Evolutionary conservation across 1,284 basidiomycete genomes (phyloP).

Genomic region (Trichosporon sp.): DNA sequence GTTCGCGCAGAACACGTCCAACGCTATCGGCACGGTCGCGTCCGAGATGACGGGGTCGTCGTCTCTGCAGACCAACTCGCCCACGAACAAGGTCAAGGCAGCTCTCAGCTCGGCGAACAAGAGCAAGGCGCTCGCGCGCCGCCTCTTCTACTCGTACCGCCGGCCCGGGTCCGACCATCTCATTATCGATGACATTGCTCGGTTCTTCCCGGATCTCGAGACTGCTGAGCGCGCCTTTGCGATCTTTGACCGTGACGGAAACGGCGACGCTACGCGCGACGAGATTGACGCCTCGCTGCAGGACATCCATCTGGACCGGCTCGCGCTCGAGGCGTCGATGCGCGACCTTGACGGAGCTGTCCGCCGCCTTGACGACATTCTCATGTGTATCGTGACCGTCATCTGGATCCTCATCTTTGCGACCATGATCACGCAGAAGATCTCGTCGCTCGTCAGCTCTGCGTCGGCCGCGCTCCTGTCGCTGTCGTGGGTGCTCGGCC

Average conservation of each 20-base stretch:
- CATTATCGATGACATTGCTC: slow-evolving; percentile 64
- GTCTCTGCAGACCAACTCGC: slow-evolving; percentile 80
- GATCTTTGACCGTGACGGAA: slow-evolving; percentile 77
- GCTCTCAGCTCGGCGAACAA: slow-evolving; percentile 76
- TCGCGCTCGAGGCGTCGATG: slow-evolving; percentile 81
- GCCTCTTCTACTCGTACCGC: slow-evolving; percentile 81
- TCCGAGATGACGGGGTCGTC: slow-evolving; percentile 56
- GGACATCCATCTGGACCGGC: slow-evolving; percentile 77
- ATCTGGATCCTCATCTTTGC: slow-evolving; percentile 69
- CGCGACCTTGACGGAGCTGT: slow-evolving; percentile 85
- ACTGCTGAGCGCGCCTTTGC: slow-evolving; percentile 62
- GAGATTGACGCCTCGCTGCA: slow-evolving; percentile 72
- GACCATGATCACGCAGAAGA: slow-evolving; percentile 63
- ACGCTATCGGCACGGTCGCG: slow-evolving; percentile 65
- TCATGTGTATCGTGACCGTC: slow-evolving; percentile 53
- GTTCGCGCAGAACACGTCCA: slow-evolving; percentile 74
- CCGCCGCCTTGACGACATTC: slow-evolving; percentile 54
- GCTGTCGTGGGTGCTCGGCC: slow-evolving; percentile 83
- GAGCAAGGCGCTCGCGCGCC: slow-evolving; percentile 71
- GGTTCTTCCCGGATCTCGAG: slow-evolving; percentile 64
- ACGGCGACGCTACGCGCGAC: slow-evolving; percentile 70
- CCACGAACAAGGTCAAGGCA: slow-evolving; percentile 71
- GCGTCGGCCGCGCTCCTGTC: slow-evolving; percentile 77
- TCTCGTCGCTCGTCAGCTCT: slow-evolving; percentile 69
- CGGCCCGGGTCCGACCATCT: slow-evolving; percentile 59